Base-by-base conservation (phyloP, 179 eudicot genomes). In the Nepenthes alata region DNA sequence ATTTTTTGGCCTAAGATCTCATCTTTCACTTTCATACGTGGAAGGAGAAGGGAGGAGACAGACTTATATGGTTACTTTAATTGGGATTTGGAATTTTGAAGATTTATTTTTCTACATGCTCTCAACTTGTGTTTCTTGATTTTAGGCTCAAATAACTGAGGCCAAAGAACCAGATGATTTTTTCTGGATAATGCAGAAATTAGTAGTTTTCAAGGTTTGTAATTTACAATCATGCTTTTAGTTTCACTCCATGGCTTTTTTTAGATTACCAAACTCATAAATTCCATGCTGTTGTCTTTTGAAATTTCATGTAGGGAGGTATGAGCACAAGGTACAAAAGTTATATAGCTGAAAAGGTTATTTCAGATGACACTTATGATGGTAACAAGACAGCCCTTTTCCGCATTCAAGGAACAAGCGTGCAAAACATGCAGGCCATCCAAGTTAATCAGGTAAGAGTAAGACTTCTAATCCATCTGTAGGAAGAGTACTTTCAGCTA, bases 381-480 rank as follows among this genome's bases (percentile, higher is more conserved):
- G 81, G 67, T 39, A 62, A 65, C 25, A 72, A 76, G 53, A 75
- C 75, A 0, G 83, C 82, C 37, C 78, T 83, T 67, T 81, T 83
- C 54, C 83, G 80, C 54, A 72, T 83, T 67, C 88, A 83, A 69
- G 85, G 85, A 67, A 67, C 76, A 37, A 55, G 66, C 61, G 58
- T 65, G 12, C 67, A 65, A 10, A 78, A 83, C 71, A 76, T 74
- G 81, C 88, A 83, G 71, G 88, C 88, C 60, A 61, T 81, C 61
- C 85, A 83, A 81, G 83, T 83, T 59, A 69, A 76, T 62, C 74
- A 51, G 56, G 88, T 78, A 58, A 59, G 73, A 47, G 88, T 78
- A 58, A 59, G 71, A 47, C 60, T 64, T 37, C 25, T 36, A 44
- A 53, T 50, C 55, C 25, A 25, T 25, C 25, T 25, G 25, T 25